Evolutionary conservation across 2,329 filamentous ascomycete genomes (phyloP).

Genomic region (Ascocoryne sarcoides): DNA sequence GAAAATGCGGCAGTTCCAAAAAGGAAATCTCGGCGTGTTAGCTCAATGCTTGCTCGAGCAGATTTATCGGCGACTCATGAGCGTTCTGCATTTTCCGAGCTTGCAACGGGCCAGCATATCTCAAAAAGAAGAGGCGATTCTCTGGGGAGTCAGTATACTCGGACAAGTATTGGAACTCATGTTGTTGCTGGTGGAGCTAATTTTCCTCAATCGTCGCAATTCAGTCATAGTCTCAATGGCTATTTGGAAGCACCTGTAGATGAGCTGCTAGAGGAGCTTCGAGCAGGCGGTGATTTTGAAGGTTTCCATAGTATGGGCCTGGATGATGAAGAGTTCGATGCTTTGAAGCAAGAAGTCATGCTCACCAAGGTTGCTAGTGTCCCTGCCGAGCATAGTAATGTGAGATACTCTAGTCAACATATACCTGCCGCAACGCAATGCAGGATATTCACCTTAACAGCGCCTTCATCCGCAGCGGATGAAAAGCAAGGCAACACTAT

Average conservation of each 20-base stretch:
- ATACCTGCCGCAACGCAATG: conserved; percentile 45
- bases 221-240: conserved; percentile 45
- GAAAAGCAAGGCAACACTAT: conserved; percentile 45
- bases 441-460: conserved; percentile 59
- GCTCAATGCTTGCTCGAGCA: conserved; percentile 79
- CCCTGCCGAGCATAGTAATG: conserved; percentile 50
- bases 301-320: conserved; percentile 65
- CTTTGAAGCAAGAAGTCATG: conserved; percentile 62
- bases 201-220: conserved; percentile 19
- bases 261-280: conserved; percentile 58
- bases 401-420: conserved; percentile 49
- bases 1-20: conserved; percentile 43
- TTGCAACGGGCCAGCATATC: conserved; percentile 38
- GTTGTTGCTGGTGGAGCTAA: conserved; percentile 23
- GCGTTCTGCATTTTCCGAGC: conserved; percentile 68
- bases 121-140: conserved; percentile 49
- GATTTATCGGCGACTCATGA: conserved; percentile 83
- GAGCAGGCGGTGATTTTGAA: conserved; percentile 53
- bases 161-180: conserved; percentile 45
- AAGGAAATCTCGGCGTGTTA: conserved; percentile 68
- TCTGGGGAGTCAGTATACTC: conserved; percentile 56
- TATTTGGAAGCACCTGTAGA: conserved; percentile 62
- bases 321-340: conserved; percentile 63
- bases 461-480: conserved; percentile 46
- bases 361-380: conserved; percentile 64